Evolutionary conservation across 73 alveolate species (phyloP).

Genomic region (Effrenium voratum): DNA sequence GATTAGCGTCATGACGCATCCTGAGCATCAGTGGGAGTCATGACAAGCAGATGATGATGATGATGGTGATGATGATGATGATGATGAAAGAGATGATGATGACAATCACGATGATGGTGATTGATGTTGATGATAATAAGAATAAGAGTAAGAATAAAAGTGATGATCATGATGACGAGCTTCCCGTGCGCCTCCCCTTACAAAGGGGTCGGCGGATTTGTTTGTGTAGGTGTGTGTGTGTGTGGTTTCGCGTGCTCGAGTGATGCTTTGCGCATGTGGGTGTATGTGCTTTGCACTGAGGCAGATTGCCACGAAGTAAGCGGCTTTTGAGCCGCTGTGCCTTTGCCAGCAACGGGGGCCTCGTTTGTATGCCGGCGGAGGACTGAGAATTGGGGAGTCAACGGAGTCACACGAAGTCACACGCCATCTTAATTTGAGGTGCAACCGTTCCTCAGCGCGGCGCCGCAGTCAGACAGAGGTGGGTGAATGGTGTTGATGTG

Average conservation of each 20-base stretch:
- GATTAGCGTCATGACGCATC: too few relatives aligned
- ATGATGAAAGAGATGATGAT: neutral
- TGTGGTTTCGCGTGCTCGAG: neutral
- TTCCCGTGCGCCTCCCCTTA: neutral
- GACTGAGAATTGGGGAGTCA: neutral
- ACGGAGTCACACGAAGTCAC: too few relatives aligned
- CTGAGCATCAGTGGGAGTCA: too few relatives aligned
- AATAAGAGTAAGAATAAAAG: neutral
- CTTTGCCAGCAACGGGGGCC: constrained; percentile 81
- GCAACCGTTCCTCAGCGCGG: constrained; percentile 50
- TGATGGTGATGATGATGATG: neutral
- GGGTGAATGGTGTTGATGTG: neutral
- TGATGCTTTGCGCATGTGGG: neutral
- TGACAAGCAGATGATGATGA: too few relatives aligned
- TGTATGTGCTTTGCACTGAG: neutral
- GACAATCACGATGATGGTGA: neutral
- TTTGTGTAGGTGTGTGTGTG: neutral
- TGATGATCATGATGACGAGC: neutral
- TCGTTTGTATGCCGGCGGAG: constrained; percentile 34
- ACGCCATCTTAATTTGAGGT: neutral
- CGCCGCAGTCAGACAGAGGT: constrained; percentile 58
- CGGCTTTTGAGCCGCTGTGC: constrained; percentile 7
- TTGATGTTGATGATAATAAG: neutral
- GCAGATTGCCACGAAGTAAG: neutral
- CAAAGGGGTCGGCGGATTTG: too few relatives aligned